These are phyloP conservation scores for Lanmaoa pseudosensibilis DNA, from an alignment of 768 basidiomycete species.

Conservation along the genomic window DNA sequence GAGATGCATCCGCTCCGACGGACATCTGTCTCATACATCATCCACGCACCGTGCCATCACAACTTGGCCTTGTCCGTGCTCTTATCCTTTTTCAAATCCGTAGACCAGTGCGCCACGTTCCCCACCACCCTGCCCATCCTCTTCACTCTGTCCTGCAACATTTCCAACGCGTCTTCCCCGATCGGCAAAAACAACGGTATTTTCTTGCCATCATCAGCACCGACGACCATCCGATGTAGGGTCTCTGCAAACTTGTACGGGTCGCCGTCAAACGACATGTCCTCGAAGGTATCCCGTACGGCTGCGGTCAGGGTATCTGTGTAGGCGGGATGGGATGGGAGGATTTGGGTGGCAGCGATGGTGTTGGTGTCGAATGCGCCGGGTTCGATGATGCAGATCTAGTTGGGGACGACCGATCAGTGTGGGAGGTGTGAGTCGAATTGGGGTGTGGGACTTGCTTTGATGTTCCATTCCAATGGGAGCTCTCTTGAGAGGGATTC, in stretches of 20 bases:
- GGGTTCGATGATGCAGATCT: conserved; percentile 18
- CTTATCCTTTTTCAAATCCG: conserved; percentile 3
- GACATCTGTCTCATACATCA: too few relatives aligned
- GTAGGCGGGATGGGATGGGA: conserved; percentile 11
- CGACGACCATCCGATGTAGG: not conserved
- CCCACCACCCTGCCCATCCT: not conserved
- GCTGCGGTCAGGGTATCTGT: not conserved
- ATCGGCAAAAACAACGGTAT: conserved; percentile 8
- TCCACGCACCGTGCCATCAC: not conserved
- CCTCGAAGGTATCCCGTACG: not conserved
- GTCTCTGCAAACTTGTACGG: conserved; percentile 15
- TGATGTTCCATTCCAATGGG: conserved; percentile 19
- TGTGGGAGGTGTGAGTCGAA: too few relatives aligned
- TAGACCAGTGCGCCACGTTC: conserved; percentile 6
- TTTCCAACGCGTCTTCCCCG: conserved; percentile 10
- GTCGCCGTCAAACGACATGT: conserved; percentile 6
- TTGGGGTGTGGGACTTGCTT: not conserved
- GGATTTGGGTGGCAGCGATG: not conserved
- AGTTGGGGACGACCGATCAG: not conserved
- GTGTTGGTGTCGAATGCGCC: conserved; percentile 20
- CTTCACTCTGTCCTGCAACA: not conserved
- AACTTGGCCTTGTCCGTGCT: not conserved
- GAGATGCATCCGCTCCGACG: too few relatives aligned
- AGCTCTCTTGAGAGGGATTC: conserved; percentile 15
- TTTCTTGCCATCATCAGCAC: not conserved